Conservation (phyloP, 129 eudicot genomes). For the Flaveria sonorensis region DNA sequence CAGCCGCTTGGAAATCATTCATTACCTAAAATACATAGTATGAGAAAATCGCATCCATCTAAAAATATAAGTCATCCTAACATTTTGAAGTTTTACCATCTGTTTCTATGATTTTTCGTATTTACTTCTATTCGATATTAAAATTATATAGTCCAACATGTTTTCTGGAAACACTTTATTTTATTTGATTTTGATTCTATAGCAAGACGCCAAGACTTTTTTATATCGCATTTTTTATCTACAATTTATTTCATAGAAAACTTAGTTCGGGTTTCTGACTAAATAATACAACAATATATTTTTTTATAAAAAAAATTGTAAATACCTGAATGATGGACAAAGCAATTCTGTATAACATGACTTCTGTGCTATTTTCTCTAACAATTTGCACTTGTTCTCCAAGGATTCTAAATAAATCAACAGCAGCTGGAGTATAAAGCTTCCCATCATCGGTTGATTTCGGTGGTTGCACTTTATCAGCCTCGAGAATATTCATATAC, state of each 20-base stretch:
- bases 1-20: conserved; percentile 96
- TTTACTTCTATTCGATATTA: neutral
- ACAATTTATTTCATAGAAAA: neutral
- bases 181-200: neutral
- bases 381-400: conserved; percentile 98
- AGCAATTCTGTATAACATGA: conserved; percentile 94
- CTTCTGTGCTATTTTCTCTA: conserved; percentile 94
- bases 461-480: conserved; percentile 94
- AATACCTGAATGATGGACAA: conserved; percentile 91
- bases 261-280: neutral
- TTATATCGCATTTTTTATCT: too few species aligned
- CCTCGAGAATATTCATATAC: conserved; percentile 93
- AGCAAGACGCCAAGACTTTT: too few species aligned
- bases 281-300: neutral
- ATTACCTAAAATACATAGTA: conserved; percentile 55
- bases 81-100: neutral
- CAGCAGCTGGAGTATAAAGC: conserved; percentile 97
- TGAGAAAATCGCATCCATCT: neutral
- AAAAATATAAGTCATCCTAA: neutral
- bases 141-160: neutral
- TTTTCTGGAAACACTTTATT: neutral
- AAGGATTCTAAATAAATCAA: conserved; percentile 91
- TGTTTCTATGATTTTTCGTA: neutral
- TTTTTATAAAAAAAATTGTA: neutral
- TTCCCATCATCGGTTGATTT: conserved; percentile 94